These are phyloP conservation scores for Iris pallida DNA, from an alignment of 116 monocot species.

Conservation along the genomic window DNA sequence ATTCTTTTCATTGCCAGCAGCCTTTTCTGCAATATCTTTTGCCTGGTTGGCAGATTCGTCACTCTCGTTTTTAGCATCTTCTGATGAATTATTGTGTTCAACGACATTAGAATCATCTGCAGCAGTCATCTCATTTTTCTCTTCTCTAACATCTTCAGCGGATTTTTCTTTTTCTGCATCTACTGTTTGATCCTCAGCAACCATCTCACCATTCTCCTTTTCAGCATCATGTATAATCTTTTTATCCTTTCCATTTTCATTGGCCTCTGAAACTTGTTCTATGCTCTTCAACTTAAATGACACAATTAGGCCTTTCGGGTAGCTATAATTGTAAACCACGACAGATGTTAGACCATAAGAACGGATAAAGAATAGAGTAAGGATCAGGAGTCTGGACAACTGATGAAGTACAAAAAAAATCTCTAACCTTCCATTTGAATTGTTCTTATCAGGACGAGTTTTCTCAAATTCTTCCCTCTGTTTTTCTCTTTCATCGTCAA, in stretches of 20 bases:
- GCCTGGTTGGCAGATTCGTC: background rate
- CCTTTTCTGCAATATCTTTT: constrained; percentile 11
- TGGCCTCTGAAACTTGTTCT: constrained; percentile 6
- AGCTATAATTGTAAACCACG: constrained; percentile 29
- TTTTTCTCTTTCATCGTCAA: constrained; percentile 62
- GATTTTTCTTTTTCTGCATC: constrained; percentile 3
- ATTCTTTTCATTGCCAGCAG: constrained; percentile 6
- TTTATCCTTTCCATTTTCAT: background rate
- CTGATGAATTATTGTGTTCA: no score
- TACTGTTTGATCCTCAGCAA: background rate
- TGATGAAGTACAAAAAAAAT: no score
- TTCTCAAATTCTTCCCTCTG: constrained; percentile 28
- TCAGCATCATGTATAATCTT: constrained; percentile 22
- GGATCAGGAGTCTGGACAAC: no score
- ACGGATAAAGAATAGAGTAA: no score
- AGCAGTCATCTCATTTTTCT: constrained; percentile 13
- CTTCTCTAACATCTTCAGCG: constrained; percentile 4
- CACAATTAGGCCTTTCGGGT: constrained; percentile 80
- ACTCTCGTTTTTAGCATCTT: no score
- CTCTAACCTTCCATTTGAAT: no score
- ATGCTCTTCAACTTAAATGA: constrained; percentile 61
- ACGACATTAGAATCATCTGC: constrained; percentile 1
- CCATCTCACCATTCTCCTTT: constrained; percentile 11
- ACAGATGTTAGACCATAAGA: background rate
- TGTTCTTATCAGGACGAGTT: constrained; percentile 22